These are phyloP conservation scores for Eucalyptus viminalis DNA, from an alignment of 345 rosid species.

Conservation along the genomic window DNA sequence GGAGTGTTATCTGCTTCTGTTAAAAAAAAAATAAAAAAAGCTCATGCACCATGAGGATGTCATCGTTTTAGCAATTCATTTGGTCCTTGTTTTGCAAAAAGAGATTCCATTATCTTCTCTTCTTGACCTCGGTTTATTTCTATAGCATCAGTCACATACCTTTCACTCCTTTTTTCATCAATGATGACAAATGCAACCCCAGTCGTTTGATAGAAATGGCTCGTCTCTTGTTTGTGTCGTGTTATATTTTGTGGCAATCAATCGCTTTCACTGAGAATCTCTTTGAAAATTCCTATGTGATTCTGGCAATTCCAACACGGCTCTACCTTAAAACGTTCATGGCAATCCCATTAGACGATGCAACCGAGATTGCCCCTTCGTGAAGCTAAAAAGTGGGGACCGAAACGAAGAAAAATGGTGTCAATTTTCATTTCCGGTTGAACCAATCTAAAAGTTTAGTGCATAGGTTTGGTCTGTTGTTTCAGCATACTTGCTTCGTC, in stretches of 20 bases:
- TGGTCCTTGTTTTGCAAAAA: not conserved
- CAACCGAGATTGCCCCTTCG: not conserved
- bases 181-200: not conserved
- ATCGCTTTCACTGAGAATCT: not conserved
- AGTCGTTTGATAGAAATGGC: not conserved
- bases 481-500: not conserved
- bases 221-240: not conserved
- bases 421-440: not conserved
- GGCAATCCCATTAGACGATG: not conserved
- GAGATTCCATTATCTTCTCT: not conserved
- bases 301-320: not conserved
- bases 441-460: not conserved
- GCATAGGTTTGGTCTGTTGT: not conserved
- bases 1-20: not conserved
- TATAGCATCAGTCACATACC: not conserved
- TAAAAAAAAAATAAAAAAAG: not conserved
- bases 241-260: not conserved
- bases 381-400: not conserved
- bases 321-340: not conserved
- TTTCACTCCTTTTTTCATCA: not conserved
- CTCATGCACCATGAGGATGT: not conserved
- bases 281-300: not conserved
- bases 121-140: not conserved
- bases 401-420: not conserved
- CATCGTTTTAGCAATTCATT: not conserved